Conservation (phyloP, 352 stramenopile species). For the Pythium utonaiense region DNA sequence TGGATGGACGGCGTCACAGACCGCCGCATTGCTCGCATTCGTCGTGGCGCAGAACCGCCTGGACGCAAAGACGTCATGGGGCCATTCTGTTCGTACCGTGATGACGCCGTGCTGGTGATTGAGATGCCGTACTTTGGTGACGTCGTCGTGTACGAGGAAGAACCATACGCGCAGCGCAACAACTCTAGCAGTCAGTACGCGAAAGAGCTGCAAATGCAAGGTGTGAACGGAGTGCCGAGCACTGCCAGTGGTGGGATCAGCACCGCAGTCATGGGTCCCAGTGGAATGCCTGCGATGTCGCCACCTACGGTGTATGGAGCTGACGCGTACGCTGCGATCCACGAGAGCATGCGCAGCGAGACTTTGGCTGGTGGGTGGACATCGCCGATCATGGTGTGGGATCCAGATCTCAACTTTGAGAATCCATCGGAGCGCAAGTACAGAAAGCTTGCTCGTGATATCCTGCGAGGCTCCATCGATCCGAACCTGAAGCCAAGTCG, state of each 20-base stretch:
- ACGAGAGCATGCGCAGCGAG: constrained; percentile 13
- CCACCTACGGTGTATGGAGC: constrained; percentile 13
- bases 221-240: not conserved
- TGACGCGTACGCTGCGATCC: constrained; percentile 10
- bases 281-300: constrained; percentile 8
- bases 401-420: constrained; percentile 84
- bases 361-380: constrained; percentile 20
- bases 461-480: constrained; percentile 96
- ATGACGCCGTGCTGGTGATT: constrained; percentile 81
- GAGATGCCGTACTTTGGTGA: constrained; percentile 91
- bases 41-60: constrained; percentile 69
- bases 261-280: not conserved
- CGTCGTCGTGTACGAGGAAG: constrained; percentile 91
- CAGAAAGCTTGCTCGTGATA: constrained; percentile 94
- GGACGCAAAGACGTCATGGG: constrained; percentile 63
- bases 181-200: constrained; percentile 20
- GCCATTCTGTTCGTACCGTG: constrained; percentile 76
- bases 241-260: not conserved
- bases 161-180: constrained; percentile 82
- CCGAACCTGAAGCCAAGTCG: constrained; percentile 96
- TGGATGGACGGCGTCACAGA: constrained; percentile 92
- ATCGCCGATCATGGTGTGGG: constrained; percentile 73
- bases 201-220: constrained; percentile 15
- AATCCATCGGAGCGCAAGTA: constrained; percentile 97
- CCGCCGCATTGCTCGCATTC: constrained; percentile 81